Percentiles rank a stretch among this genome's conserved stretches.
These are phyloP conservation scores for Starmerella floricola DNA, from an alignment of 805 yeast genomes.

Conservation along the genomic window DNA sequence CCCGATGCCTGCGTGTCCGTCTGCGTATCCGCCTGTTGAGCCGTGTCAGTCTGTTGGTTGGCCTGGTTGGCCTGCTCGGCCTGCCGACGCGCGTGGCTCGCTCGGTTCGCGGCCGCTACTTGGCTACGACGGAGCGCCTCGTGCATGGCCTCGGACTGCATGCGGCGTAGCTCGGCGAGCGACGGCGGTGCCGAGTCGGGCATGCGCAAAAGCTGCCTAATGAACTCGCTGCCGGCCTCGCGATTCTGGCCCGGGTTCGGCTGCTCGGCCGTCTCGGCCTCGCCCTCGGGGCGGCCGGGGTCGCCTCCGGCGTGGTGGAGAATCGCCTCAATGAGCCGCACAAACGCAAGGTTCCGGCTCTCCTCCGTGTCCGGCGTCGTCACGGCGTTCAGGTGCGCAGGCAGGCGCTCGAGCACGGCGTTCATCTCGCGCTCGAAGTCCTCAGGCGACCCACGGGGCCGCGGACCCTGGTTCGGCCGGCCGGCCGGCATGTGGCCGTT, in stretches of 20 bases:
- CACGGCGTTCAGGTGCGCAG: not conserved
- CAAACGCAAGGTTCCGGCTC: conserved; percentile 1
- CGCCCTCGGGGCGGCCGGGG: no score
- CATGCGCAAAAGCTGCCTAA: not conserved
- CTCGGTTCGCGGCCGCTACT: not conserved
- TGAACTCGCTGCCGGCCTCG: no score
- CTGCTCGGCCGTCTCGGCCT: not conserved
- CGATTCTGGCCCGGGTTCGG: no score
- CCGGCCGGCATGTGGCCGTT: no score
- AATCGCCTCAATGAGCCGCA: not conserved
- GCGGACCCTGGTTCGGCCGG: no score
- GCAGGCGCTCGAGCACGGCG: not conserved
- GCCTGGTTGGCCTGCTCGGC: no score
- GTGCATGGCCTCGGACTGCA: conserved; percentile 2
- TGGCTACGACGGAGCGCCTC: not conserved
- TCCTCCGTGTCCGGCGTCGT: not conserved
- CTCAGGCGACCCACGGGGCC: no score
- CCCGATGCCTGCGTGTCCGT: no score
- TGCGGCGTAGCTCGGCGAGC: conserved; percentile 1
- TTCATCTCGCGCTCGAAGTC: not conserved
- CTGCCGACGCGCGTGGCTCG: not conserved
- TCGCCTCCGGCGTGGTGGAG: not conserved
- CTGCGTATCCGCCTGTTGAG: no score
- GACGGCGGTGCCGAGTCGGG: not conserved
- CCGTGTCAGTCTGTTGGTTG: no score